phyloP scores from a whole-genome alignment of 768 basidiomycete species.

The Mrakia blollopis region DNA sequence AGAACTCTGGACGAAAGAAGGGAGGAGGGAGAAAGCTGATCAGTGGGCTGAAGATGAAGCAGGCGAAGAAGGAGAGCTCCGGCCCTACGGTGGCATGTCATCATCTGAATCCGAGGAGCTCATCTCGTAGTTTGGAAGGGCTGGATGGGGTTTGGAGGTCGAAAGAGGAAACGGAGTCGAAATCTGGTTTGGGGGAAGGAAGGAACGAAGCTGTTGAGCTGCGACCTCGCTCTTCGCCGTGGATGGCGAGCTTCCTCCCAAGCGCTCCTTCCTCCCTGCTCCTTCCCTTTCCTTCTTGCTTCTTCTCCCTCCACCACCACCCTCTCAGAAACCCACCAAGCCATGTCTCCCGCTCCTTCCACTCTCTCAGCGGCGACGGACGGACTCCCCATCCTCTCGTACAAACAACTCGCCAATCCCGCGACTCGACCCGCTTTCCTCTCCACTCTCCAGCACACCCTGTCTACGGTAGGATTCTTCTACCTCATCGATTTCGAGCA shows the following conservation, averaged over 20 bases:
- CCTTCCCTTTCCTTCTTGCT: neutral
- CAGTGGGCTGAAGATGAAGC: neutral
- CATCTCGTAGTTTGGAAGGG: neutral
- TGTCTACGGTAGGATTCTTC: neutral
- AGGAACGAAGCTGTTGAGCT: neutral
- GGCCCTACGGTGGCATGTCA: slow-evolving; percentile 28
- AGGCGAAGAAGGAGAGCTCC: too few species aligned
- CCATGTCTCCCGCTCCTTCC: neutral
- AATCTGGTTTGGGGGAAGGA: neutral
- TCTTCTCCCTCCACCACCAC: neutral
- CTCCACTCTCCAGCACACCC: neutral
- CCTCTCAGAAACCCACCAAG: neutral
- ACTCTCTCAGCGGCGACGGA: neutral
- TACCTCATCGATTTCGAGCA: slow-evolving; percentile 11
- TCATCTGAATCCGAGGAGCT: slow-evolving; percentile 28
- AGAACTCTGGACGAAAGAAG: slow-evolving; percentile 11
- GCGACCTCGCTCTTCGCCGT: neutral
- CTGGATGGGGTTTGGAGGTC: neutral
- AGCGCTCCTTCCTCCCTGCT: neutral
- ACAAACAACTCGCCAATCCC: neutral
- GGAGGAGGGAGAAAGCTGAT: neutral
- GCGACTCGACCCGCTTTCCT: neutral
- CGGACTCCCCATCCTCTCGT: slow-evolving; percentile 2
- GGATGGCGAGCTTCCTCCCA: too few species aligned
- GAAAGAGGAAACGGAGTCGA: too few species aligned